Conservation (phyloP, 768 basidiomycete genomes). For the Boletus edulis region DNA sequence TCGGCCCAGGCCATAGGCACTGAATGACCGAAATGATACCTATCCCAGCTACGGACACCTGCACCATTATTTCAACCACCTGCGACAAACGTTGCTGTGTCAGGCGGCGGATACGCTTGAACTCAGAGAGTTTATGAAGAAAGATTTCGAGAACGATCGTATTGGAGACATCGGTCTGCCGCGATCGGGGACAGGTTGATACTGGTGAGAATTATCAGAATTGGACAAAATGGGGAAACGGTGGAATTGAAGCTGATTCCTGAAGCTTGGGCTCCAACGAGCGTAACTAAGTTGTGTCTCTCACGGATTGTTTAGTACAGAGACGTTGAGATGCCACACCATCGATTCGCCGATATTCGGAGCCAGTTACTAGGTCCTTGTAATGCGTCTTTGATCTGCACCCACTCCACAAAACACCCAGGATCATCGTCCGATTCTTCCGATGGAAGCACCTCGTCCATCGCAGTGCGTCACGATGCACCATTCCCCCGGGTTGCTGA, state of each 20-base stretch:
- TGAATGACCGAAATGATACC: constrained; percentile 5
- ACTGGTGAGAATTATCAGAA: no score
- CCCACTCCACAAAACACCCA: constrained; percentile 6
- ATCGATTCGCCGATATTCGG: no score
- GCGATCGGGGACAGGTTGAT: no score
- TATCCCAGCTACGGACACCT: background rate
- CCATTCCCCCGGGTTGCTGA: no score
- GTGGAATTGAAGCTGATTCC: background rate
- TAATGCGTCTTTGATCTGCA: constrained; percentile 9
- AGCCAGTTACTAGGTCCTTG: background rate
- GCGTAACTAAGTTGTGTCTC: no score
- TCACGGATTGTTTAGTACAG: no score
- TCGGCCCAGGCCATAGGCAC: background rate
- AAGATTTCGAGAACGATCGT: constrained; percentile 5
- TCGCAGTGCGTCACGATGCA: background rate
- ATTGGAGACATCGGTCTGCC: background rate
- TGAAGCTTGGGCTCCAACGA: no score
- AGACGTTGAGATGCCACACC: no score
- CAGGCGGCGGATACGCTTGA: constrained; percentile 6
- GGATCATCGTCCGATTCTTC: constrained; percentile 7
- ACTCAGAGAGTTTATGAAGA: constrained; percentile 7
- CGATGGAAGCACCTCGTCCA: constrained; percentile 9
- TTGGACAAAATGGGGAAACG: background rate
- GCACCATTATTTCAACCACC: background rate
- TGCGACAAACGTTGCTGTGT: constrained; percentile 6